Evolutionary conservation across 2,329 filamentous ascomycete species (phyloP).

Genomic region (Chalaropsis ovoidea): DNA sequence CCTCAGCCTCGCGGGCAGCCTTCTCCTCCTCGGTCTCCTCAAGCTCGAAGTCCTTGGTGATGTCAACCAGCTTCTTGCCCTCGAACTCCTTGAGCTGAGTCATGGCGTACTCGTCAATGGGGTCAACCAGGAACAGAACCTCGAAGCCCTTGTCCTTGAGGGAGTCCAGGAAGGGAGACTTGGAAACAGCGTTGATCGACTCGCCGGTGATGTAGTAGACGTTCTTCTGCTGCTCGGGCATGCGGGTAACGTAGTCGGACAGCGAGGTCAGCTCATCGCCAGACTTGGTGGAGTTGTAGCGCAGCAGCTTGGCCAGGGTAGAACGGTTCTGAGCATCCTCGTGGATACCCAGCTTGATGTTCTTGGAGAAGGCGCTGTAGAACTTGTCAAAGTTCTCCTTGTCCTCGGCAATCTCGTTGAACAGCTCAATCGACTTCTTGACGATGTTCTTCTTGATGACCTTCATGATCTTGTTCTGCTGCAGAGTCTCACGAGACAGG

Average conservation of each 20-base stretch:
- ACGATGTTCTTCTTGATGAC: constrained; percentile 99
- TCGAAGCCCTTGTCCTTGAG: constrained; percentile 99
- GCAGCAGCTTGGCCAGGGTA: constrained; percentile 90
- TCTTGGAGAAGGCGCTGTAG: constrained; percentile 99
- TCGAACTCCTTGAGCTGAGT: constrained; percentile 99
- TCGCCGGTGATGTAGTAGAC: constrained; percentile 99
- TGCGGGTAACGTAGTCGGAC: constrained; percentile 94
- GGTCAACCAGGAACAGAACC: constrained; percentile 97
- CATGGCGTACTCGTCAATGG: constrained; percentile 99
- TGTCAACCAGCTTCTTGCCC: constrained; percentile 99
- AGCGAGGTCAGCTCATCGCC: constrained; percentile 92
- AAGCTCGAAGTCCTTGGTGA: constrained; percentile 99
- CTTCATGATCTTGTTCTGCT: constrained; percentile 99
- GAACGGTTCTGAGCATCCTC: constrained; percentile 97
- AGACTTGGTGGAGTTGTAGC: constrained; percentile 98
- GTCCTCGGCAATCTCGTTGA: constrained; percentile 97
- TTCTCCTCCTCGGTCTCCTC: constrained; percentile 99
- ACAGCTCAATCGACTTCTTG: constrained; percentile 99
- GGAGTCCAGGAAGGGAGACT: constrained; percentile 97
- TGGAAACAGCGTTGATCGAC: constrained; percentile 93
- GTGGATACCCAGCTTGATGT: constrained; percentile 99
- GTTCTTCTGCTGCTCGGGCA: constrained; percentile 99
- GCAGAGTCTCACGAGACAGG: constrained; percentile 98
- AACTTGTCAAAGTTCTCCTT: constrained; percentile 99
- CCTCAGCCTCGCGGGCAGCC: constrained; percentile 83